Percentiles rank a stretch among this genome's conserved stretches.
Evolutionary conservation across 495 filamentous ascomycete species (phyloP).

Genomic region (Xylaria venustula): DNA sequence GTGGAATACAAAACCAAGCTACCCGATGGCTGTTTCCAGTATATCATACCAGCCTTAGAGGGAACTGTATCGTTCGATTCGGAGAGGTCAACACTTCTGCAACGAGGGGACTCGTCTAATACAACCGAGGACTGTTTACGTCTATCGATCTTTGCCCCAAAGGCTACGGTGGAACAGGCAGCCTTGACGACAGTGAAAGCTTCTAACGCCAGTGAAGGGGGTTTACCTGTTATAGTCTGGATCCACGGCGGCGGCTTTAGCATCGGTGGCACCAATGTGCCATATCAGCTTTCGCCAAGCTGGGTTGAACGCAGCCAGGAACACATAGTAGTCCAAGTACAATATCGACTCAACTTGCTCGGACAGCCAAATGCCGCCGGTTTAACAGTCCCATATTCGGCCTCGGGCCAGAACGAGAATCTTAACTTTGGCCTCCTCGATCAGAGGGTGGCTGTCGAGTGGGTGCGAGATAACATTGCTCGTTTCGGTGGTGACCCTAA

Average conservation of each 20-base stretch:
- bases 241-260: slow-evolving; percentile 38
- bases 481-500: slow-evolving; percentile 63
- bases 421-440: slow-evolving; percentile 63
- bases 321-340: slow-evolving; percentile 57
- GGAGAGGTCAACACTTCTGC: not conserved
- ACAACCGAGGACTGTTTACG: slow-evolving; percentile 24
- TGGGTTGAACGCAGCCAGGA: slow-evolving; percentile 45
- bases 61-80: not conserved
- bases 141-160: slow-evolving; percentile 31
- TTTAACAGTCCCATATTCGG: slow-evolving; percentile 15
- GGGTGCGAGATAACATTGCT: slow-evolving; percentile 64
- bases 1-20: not conserved
- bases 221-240: slow-evolving; percentile 40
- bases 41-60: not conserved
- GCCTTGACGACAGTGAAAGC: not conserved
- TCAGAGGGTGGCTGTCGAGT: slow-evolving; percentile 62
- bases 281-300: slow-evolving; percentile 36
- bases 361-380: slow-evolving; percentile 53
- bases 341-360: slow-evolving; percentile 56
- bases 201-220: not conserved
- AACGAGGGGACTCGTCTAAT: slow-evolving; percentile 1
- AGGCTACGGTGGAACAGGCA: not conserved
- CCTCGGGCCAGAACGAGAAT: not conserved
- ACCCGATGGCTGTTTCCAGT: slow-evolving; percentile 4
- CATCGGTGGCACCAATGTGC: slow-evolving; percentile 29